A percentile compares a stretch with the other conserved stretches of the same genome.
Conservation (phyloP, 805 yeast genomes). For the Candida dendrica region DNA sequence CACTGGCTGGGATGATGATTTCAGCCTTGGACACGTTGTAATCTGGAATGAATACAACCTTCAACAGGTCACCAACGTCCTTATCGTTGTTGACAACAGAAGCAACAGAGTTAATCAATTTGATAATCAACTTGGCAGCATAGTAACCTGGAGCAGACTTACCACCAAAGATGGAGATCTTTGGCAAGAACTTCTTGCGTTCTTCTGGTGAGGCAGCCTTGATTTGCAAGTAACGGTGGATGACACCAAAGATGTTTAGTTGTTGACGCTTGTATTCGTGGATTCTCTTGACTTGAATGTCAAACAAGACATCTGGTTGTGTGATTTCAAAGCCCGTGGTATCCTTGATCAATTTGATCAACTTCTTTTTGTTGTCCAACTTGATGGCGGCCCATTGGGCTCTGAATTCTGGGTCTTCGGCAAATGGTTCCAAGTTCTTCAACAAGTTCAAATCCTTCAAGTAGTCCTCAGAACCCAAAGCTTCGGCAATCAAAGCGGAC, state of each 20-base stretch:
- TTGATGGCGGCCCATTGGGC: conserved; percentile 67
- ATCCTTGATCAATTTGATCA: conserved; percentile 60
- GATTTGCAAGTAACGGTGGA: conserved; percentile 72
- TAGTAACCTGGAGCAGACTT: conserved; percentile 97
- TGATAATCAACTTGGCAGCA: conserved; percentile 88
- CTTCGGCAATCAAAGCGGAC: conserved; percentile 64
- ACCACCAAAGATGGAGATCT: conserved; percentile 84
- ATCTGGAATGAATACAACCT: conserved; percentile 86
- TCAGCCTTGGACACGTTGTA: conserved; percentile 94
- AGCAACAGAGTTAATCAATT: conserved; percentile 75
- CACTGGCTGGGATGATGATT: conserved; percentile 83
- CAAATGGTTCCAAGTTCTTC: conserved; percentile 57
- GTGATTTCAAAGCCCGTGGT: conserved; percentile 50
- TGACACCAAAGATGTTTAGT: conserved; percentile 83
- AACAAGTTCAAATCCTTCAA: conserved; percentile 61
- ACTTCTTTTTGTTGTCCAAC: conserved; percentile 55
- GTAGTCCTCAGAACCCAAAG: conserved; percentile 62
- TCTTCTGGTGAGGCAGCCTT: conserved; percentile 61
- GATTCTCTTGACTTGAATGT: conserved; percentile 88
- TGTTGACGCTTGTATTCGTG: conserved; percentile 97
- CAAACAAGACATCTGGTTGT: conserved; percentile 73
- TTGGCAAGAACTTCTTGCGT: conserved; percentile 55
- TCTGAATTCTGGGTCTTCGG: conserved; percentile 65
- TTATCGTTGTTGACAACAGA: conserved; percentile 73
- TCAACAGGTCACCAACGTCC: conserved; percentile 67